phyloP scores from a whole-genome alignment of 257 asterid genomes.

The Gentiana straminea region DNA sequence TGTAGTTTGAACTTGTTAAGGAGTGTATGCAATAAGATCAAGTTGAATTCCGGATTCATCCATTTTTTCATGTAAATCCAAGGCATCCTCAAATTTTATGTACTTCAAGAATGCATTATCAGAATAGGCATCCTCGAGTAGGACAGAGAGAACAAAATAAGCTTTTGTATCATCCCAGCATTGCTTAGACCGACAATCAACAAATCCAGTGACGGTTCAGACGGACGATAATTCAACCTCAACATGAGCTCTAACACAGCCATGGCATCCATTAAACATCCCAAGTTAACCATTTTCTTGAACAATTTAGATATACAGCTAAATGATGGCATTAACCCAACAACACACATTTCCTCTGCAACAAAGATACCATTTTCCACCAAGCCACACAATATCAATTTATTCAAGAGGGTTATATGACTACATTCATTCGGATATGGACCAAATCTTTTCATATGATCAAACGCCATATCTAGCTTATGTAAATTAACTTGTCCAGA shows the following conservation, averaged over 20 bases:
- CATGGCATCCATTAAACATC: constrained; percentile 25
- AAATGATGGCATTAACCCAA: constrained; percentile 38
- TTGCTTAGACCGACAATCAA: constrained; percentile 37
- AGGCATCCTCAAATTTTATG: too few species aligned
- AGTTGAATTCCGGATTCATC: too few species aligned
- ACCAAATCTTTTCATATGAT: constrained; percentile 41
- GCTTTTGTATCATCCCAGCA: constrained; percentile 34
- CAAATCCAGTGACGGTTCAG: constrained; percentile 17
- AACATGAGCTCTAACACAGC: constrained; percentile 29
- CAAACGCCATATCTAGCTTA: constrained; percentile 31
- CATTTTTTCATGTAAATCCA: too few species aligned
- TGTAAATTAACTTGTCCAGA: constrained; percentile 26
- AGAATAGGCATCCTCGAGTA: constrained; percentile 3
- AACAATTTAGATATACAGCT: constrained; percentile 30
- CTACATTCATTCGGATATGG: constrained; percentile 46
- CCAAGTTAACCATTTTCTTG: constrained; percentile 27
- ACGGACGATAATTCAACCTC: constrained; percentile 27
- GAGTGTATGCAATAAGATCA: too few species aligned
- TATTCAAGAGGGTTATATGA: constrained; percentile 35
- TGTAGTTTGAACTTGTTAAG: too few species aligned
- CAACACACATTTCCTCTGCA: constrained; percentile 32
- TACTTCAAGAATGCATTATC: too few species aligned
- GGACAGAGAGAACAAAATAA: constrained; percentile 16
- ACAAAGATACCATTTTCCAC: constrained; percentile 33
- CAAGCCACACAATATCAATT: constrained; percentile 25